phyloP scores from a whole-genome alignment of 306 rosid genomes.

The Macrotyloma uniflorum region DNA sequence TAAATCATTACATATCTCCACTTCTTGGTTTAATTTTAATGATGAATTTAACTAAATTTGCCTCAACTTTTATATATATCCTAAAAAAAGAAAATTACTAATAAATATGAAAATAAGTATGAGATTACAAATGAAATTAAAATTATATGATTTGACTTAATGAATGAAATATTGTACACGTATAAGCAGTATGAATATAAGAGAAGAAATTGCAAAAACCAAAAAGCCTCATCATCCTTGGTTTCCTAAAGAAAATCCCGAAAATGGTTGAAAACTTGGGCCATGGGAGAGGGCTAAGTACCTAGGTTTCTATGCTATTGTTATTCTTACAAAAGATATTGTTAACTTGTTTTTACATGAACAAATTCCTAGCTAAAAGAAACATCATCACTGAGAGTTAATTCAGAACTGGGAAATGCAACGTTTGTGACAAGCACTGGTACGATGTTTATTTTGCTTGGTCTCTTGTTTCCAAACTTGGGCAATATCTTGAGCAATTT shows the following conservation, averaged over 20 bases:
- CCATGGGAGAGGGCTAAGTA: slow-evolving; percentile 78
- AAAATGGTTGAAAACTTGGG: slow-evolving; percentile 52
- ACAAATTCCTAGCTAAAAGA: slow-evolving; percentile 42
- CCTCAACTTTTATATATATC: too few species aligned
- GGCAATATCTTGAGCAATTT: slow-evolving; percentile 78
- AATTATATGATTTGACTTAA: slow-evolving; percentile 36
- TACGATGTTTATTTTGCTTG: slow-evolving; percentile 58
- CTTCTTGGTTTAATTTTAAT: too few species aligned
- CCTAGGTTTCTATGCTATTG: slow-evolving; percentile 48
- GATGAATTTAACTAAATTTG: too few species aligned
- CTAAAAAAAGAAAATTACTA: not conserved
- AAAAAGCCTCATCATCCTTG: slow-evolving; percentile 77
- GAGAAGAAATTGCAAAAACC: not conserved
- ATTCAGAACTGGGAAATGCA: slow-evolving; percentile 85
- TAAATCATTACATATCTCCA: too few species aligned
- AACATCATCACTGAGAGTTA: not conserved
- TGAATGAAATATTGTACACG: slow-evolving; percentile 46
- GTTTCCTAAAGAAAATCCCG: slow-evolving; percentile 58
- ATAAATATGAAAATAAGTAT: not conserved
- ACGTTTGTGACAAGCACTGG: slow-evolving; percentile 67
- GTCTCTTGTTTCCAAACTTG: slow-evolving; percentile 75
- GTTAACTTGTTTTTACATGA: slow-evolving; percentile 29
- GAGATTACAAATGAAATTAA: slow-evolving; percentile 26
- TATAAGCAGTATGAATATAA: slow-evolving; percentile 32
- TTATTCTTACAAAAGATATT: slow-evolving; percentile 39